Conservation (phyloP, 805 yeast genomes). For the Pichia paraexigua region DNA sequence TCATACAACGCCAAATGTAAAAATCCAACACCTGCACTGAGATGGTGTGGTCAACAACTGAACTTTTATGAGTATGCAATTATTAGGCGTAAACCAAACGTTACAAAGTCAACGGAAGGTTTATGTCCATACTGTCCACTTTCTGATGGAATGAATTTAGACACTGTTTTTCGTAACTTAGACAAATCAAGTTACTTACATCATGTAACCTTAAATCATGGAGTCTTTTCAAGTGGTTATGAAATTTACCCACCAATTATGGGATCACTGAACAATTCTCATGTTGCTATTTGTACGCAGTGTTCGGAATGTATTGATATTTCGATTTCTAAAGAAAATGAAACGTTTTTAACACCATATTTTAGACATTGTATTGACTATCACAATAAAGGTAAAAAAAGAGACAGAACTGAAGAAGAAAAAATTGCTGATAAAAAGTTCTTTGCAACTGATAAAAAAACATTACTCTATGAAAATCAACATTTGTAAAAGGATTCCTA, state of each 20-base stretch:
- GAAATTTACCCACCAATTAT: not conserved
- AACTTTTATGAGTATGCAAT: conserved; percentile 9
- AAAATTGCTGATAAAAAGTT: not conserved
- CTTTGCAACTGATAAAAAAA: not conserved
- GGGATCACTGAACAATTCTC: not conserved
- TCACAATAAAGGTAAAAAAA: not conserved
- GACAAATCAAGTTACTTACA: not conserved
- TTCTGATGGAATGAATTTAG: not conserved
- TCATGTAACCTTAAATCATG: not conserved
- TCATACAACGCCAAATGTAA: not conserved
- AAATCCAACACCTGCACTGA: conserved; percentile 2
- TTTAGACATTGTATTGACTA: not conserved
- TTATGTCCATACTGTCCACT: not conserved
- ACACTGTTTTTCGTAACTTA: not conserved
- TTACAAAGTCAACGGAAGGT: not conserved
- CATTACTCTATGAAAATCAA: not conserved
- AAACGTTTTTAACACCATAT: not conserved
- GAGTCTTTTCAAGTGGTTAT: not conserved
- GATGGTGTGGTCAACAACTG: conserved; percentile 6
- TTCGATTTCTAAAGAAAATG: not conserved
- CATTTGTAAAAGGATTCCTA: not conserved
- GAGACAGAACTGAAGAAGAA: not conserved
- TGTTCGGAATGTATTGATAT: not conserved
- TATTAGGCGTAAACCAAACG: not conserved
- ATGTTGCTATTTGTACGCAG: not conserved